Evolutionary conservation across 129 eudicot species (phyloP).

Genomic region (Pulicaria dysenterica): DNA sequence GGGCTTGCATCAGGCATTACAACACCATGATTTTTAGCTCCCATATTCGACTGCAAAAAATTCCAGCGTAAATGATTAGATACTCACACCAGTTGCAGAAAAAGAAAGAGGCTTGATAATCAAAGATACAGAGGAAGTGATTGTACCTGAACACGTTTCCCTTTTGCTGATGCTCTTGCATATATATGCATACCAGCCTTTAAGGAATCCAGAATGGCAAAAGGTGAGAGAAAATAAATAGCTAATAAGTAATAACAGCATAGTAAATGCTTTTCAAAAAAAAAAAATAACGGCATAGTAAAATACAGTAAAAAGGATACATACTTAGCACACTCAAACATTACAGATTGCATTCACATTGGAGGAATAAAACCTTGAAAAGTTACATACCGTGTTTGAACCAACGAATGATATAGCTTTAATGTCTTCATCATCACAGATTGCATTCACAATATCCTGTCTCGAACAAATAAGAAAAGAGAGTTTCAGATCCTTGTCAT

Average conservation of each 20-base stretch:
- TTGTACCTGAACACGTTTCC: constrained; percentile 95
- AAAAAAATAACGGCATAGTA: not conserved
- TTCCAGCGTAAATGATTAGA: constrained; percentile 7
- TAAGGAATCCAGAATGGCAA: constrained; percentile 8
- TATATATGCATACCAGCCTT: constrained; percentile 99
- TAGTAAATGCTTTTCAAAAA: too few species aligned
- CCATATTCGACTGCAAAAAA: constrained; percentile 81
- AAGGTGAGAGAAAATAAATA: constrained; percentile 17
- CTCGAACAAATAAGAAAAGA: constrained; percentile 31
- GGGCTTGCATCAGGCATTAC: constrained; percentile 90
- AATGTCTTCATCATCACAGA: constrained; percentile 94
- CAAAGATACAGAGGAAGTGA: not conserved
- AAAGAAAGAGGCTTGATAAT: constrained; percentile 6
- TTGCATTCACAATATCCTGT: constrained; percentile 95
- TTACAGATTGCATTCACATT: not conserved
- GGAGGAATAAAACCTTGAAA: constrained; percentile 16
- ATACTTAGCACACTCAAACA: not conserved
- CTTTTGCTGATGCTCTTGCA: constrained; percentile 88
- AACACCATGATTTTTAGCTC: constrained; percentile 95
- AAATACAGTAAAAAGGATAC: not conserved
- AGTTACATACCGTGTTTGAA: constrained; percentile 72
- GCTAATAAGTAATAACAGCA: not conserved
- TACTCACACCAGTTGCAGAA: constrained; percentile 11
- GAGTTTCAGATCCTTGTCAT: not conserved
- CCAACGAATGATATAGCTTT: constrained; percentile 99